phyloP scores from a whole-genome alignment of 169 alveolate species.

The Plasmodium fragile region DNA sequence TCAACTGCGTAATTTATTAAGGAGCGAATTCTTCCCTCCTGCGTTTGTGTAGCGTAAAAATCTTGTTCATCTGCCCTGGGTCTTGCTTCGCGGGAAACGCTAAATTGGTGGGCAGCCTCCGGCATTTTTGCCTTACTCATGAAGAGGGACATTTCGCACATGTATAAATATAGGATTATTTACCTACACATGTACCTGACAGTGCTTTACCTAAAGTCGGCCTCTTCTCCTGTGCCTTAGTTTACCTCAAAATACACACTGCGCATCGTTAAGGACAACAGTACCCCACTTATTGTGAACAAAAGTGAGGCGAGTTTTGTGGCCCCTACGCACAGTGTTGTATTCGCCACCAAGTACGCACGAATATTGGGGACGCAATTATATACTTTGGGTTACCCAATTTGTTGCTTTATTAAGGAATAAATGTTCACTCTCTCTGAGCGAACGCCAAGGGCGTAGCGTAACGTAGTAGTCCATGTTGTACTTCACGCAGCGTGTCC shows the following conservation, averaged over 20 bases:
- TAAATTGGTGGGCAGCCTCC: neutral
- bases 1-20: neutral
- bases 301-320: neutral
- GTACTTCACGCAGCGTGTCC: neutral
- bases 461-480: neutral
- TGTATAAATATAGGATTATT: neutral
- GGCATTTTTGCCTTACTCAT: neutral
- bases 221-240: neutral
- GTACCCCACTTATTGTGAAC: neutral
- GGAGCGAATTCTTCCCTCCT: neutral
- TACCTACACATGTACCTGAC: neutral
- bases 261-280: neutral
- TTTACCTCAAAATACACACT: neutral
- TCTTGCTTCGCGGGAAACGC: neutral
- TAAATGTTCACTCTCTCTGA: neutral
- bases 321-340: neutral
- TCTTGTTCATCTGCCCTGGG: neutral
- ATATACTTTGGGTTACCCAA: neutral
- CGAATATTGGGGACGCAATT: neutral
- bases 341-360: neutral
- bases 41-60: neutral
- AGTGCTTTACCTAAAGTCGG: neutral
- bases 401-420: neutral
- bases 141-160: neutral
- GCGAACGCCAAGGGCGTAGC: neutral